Conservation (phyloP, 192 early-diverging fungal genomes). For the Backusella parvicylindrica region DNA sequence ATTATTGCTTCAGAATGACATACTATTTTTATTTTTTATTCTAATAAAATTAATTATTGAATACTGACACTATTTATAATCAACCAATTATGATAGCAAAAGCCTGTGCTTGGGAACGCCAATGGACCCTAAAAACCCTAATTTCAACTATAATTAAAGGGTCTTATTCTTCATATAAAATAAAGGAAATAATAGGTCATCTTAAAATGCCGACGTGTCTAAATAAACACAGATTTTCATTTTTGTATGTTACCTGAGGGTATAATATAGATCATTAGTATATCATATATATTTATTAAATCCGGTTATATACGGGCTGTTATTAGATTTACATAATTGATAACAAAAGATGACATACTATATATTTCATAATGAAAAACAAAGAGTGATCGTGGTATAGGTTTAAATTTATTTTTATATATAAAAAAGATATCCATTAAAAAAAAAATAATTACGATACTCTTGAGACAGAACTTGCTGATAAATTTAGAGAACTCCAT, state of each 20-base stretch:
- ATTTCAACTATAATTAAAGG: not conserved
- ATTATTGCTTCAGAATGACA: not conserved
- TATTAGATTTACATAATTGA: not conserved
- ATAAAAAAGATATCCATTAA: not conserved
- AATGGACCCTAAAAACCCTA: constrained; percentile 4
- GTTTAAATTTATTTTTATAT: not conserved
- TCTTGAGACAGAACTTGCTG: not conserved
- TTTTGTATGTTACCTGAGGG: no score
- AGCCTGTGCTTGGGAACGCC: not conserved
- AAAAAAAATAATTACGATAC: not conserved
- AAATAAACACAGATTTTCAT: no score
- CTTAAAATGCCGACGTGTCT: not conserved
- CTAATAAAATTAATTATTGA: not conserved
- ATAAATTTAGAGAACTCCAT: not conserved
- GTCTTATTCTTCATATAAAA: not conserved
- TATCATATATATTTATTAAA: not conserved
- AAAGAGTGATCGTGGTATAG: not conserved
- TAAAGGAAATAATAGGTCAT: not conserved
- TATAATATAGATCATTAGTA: no score
- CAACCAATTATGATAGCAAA: not conserved
- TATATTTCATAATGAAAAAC: not conserved
- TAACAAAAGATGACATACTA: not conserved
- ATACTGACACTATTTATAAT: not conserved
- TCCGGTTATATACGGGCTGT: not conserved
- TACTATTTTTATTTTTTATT: not conserved